phyloP scores from a whole-genome alignment of 768 basidiomycete genomes.

The Naganishia antarctica region DNA sequence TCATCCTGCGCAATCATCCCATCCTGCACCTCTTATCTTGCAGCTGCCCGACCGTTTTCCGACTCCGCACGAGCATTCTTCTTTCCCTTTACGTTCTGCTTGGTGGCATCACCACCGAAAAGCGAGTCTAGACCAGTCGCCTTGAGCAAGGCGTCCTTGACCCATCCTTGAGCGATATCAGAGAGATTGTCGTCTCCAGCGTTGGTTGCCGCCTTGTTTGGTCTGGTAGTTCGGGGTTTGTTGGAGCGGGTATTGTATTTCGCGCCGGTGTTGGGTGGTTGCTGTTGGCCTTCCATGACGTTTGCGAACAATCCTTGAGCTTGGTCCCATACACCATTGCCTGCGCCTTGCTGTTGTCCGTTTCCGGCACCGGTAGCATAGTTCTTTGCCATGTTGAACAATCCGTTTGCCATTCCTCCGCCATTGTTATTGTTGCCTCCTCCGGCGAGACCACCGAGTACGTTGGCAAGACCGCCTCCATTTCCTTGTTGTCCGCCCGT shows the following conservation, averaged over 20 bases:
- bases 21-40: constrained; percentile 52
- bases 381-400: constrained; percentile 20
- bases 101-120: constrained; percentile 19
- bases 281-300: constrained; percentile 3
- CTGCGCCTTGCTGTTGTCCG: constrained; percentile 19
- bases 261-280: neutral
- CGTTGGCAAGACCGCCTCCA: constrained; percentile 8
- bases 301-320: constrained; percentile 20
- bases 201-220: neutral
- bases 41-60: constrained; percentile 23
- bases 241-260: neutral
- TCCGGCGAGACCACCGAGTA: constrained; percentile 16
- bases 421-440: constrained; percentile 8
- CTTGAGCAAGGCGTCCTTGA: constrained; percentile 25
- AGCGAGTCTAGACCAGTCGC: constrained; percentile 17
- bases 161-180: constrained; percentile 27
- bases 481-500: constrained; percentile 11
- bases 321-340: constrained; percentile 21
- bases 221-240: neutral
- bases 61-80: constrained; percentile 50
- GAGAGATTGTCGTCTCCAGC: constrained; percentile 13
- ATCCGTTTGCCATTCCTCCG: constrained; percentile 17
- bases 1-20: too few relatives aligned
- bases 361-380: constrained; percentile 8
- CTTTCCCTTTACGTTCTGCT: constrained; percentile 56